A percentile compares a stretch with the other conserved stretches of the same genome.
phyloP scores from a whole-genome alignment of 805 yeast genomes.

The Suhomyces canberraensis region DNA sequence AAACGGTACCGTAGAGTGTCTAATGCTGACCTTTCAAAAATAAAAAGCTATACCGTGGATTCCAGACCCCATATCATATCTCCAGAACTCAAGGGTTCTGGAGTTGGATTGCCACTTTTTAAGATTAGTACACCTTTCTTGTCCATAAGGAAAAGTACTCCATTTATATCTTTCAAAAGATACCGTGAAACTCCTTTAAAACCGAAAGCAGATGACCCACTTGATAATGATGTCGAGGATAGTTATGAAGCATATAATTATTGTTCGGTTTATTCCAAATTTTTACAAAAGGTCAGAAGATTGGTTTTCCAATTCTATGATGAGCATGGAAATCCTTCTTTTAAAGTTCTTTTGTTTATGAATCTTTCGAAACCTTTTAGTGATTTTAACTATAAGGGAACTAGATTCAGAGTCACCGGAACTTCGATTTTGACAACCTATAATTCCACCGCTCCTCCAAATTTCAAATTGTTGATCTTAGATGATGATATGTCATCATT shows the following conservation, averaged over 20 bases:
- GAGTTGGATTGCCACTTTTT: conserved; percentile 37
- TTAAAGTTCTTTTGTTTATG: conserved; percentile 29
- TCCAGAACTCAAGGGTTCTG: conserved; percentile 25
- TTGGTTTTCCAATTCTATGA: conserved; percentile 27
- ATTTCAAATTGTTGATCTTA: conserved; percentile 29
- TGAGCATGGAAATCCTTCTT: conserved; percentile 8
- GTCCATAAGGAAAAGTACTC: conserved; percentile 34
- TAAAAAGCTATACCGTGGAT: conserved; percentile 18
- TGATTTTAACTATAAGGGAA: conserved; percentile 35
- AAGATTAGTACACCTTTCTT: conserved; percentile 35
- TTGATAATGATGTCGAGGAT: conserved; percentile 16
- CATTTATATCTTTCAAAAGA: conserved; percentile 30
- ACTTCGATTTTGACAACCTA: conserved; percentile 30
- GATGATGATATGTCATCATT: conserved; percentile 35
- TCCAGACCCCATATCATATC: conserved; percentile 32
- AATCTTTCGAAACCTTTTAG: conserved; percentile 36
- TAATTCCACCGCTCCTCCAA: conserved; percentile 28
- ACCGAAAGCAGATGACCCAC: conserved; percentile 13
- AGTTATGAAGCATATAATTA: conserved; percentile 31
- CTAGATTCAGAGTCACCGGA: conserved; percentile 39
- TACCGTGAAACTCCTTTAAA: conserved; percentile 28
- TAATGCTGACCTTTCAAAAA: conserved; percentile 1
- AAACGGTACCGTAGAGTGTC: conserved; percentile 17
- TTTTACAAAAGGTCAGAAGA: conserved; percentile 24
- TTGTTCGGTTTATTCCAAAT: conserved; percentile 32